phyloP scores from a whole-genome alignment of 2,329 filamentous ascomycete species.

The Trichoderma lentiforme region DNA sequence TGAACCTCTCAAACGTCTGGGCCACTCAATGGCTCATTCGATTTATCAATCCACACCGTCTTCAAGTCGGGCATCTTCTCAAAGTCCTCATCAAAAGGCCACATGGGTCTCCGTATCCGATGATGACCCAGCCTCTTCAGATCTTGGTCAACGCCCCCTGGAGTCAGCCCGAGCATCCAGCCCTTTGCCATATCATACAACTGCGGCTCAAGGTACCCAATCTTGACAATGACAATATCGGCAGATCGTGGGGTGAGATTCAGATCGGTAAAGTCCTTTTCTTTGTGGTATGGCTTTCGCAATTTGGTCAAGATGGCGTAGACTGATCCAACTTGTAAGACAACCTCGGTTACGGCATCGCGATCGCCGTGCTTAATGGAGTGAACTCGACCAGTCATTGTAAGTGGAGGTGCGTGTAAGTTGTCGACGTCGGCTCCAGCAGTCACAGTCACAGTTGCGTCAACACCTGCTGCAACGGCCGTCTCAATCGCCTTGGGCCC shows the following conservation, averaged over 20 bases:
- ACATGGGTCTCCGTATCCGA: conserved; percentile 48
- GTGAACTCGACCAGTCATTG: conserved; percentile 49
- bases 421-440: conserved; percentile 49
- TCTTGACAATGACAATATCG: conserved; percentile 54
- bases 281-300: conserved; percentile 53
- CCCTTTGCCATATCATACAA: conserved; percentile 51
- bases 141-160: conserved; percentile 53
- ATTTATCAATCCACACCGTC: conserved; percentile 24
- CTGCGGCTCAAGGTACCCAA: conserved; percentile 54
- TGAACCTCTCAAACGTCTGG: conserved; percentile 17
- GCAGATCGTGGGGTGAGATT: conserved; percentile 42
- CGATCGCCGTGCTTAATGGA: conserved; percentile 49
- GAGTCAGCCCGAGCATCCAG: conserved; percentile 54
- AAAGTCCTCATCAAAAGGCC: conserved; percentile 27
- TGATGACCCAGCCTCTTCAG: conserved; percentile 46
- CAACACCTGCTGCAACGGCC: conserved; percentile 45
- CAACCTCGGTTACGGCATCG: conserved; percentile 46
- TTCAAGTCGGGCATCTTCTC: conserved; percentile 21
- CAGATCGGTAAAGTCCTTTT: conserved; percentile 50
- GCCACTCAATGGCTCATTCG: conserved; percentile 21
- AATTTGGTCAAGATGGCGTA: conserved; percentile 50
- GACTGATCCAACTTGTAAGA: conserved; percentile 48
- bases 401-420: conserved; percentile 46
- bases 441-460: conserved; percentile 47
- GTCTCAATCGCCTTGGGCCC: conserved; percentile 41